phyloP scores from a whole-genome alignment of 495 filamentous ascomycete species.

The Patellaria atrata region DNA sequence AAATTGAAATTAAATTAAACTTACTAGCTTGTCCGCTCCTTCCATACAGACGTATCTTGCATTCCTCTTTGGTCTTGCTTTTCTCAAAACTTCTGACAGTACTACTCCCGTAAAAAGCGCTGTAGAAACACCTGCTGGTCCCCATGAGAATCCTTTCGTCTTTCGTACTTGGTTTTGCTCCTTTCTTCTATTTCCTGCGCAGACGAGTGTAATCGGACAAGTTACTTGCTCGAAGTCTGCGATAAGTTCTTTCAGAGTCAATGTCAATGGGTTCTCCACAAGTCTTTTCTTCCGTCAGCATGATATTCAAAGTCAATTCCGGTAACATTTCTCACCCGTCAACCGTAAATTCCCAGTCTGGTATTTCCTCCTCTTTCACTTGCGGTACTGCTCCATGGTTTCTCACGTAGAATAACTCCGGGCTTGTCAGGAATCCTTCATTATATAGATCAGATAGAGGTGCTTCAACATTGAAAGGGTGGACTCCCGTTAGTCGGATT shows the following conservation, averaged over 20 bases:
- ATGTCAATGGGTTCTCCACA: conserved; percentile 60
- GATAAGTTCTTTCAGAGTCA: conserved; percentile 63
- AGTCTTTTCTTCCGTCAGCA: conserved; percentile 32
- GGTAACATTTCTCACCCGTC: conserved; percentile 46
- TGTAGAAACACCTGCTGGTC: conserved; percentile 76
- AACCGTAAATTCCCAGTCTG: conserved; percentile 71
- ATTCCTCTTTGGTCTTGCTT: conserved; percentile 50
- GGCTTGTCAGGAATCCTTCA: conserved; percentile 76
- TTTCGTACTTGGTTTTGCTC: conserved; percentile 90
- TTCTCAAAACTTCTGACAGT: conserved; percentile 56
- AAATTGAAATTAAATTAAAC: conserved; percentile 6
- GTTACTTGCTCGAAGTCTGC: conserved; percentile 71
- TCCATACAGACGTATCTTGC: conserved; percentile 89
- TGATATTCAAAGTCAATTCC: neutral
- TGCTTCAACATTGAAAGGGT: conserved; percentile 91
- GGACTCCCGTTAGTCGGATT: conserved; percentile 77
- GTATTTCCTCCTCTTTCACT: conserved; percentile 56
- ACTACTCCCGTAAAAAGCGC: conserved; percentile 78
- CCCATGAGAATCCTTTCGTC: conserved; percentile 94
- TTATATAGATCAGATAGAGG: conserved; percentile 69
- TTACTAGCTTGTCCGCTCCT: conserved; percentile 67
- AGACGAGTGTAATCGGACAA: conserved; percentile 79
- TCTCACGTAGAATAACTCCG: conserved; percentile 91
- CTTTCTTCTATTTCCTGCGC: conserved; percentile 86
- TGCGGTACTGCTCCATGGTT: conserved; percentile 83